A percentile compares a stretch with the other conserved stretches of the same genome.
Evolutionary conservation across 768 basidiomycete species (phyloP).

Genomic region (Serendipita sp.): DNA sequence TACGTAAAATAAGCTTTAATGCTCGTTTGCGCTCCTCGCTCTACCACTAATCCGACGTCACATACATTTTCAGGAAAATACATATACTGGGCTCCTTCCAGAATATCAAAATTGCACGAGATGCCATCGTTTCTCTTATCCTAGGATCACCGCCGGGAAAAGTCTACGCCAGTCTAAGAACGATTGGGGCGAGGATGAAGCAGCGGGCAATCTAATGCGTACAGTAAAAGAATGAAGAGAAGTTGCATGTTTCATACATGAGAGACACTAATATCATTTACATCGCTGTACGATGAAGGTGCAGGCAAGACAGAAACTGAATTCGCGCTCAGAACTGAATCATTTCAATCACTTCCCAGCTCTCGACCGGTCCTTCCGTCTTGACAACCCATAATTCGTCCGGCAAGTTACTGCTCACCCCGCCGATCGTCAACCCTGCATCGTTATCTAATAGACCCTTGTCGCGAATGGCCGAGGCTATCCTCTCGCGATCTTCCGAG

Average conservation of each 20-base stretch:
- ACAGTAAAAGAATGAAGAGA: not conserved
- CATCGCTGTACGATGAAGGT: not conserved
- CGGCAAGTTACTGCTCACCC: constrained; percentile 6
- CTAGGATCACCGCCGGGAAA: constrained; percentile 91
- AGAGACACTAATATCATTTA: not conserved
- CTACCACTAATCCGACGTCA: constrained; percentile 7
- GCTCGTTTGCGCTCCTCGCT: not conserved
- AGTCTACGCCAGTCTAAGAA: constrained; percentile 79
- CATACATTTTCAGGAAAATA: constrained; percentile 54
- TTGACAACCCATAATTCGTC: constrained; percentile 10
- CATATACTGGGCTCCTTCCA: constrained; percentile 98
- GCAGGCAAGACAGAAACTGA: not conserved
- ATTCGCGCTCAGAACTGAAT: not conserved
- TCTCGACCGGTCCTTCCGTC: constrained; percentile 8
- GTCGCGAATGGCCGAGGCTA: constrained; percentile 1
- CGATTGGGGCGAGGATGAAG: constrained; percentile 83
- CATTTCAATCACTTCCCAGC: constrained; percentile 11
- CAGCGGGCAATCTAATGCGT: constrained; percentile 55
- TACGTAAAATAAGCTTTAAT: constrained; percentile 24
- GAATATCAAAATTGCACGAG: constrained; percentile 94
- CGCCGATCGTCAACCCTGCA: constrained; percentile 5
- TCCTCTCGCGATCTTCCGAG: constrained; percentile 8
- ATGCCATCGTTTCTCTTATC: constrained; percentile 89
- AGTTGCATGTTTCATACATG: not conserved
- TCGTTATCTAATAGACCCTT: not conserved